These are phyloP conservation scores for Monosporozyma solicola DNA, from an alignment of 805 yeast species.

Conservation along the genomic window DNA sequence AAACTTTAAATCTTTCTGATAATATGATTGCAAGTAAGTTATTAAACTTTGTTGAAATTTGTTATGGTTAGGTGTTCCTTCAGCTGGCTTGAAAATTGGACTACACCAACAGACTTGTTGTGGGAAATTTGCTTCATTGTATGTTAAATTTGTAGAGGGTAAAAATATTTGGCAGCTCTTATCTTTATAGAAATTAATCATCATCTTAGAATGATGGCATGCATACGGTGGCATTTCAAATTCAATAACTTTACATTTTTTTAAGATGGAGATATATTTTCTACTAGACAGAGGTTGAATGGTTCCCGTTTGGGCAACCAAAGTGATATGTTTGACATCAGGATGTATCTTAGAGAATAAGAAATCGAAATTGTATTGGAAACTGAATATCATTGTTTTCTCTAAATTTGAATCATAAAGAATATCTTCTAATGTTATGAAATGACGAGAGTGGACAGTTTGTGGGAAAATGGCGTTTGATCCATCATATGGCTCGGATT, in stretches of 20 bases:
- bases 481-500: conserved; percentile 17
- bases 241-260: conserved; percentile 17
- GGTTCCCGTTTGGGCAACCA: conserved; percentile 30
- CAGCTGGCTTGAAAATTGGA: conserved; percentile 1
- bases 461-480: neutral
- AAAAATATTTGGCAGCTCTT: conserved; percentile 42
- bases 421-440: conserved; percentile 24
- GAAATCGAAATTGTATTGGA: conserved; percentile 35
- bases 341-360: conserved; percentile 27
- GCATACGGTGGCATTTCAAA: conserved; percentile 34
- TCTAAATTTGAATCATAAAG: conserved; percentile 29
- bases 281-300: conserved; percentile 14
- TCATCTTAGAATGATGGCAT: conserved; percentile 60
- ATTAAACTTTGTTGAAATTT: conserved; percentile 39
- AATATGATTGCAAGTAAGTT: conserved; percentile 38
- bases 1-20: conserved; percentile 20
- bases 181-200: conserved; percentile 46
- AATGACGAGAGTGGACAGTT: conserved; percentile 9
- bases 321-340: conserved; percentile 13
- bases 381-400: conserved; percentile 41
- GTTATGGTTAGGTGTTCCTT: neutral
- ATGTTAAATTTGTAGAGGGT: conserved; percentile 52
- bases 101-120: conserved; percentile 64
- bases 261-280: conserved; percentile 5
- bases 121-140: conserved; percentile 44